Evolutionary conservation across 768 basidiomycete genomes (phyloP).

Genomic region (Austroboletus eburneus): DNA sequence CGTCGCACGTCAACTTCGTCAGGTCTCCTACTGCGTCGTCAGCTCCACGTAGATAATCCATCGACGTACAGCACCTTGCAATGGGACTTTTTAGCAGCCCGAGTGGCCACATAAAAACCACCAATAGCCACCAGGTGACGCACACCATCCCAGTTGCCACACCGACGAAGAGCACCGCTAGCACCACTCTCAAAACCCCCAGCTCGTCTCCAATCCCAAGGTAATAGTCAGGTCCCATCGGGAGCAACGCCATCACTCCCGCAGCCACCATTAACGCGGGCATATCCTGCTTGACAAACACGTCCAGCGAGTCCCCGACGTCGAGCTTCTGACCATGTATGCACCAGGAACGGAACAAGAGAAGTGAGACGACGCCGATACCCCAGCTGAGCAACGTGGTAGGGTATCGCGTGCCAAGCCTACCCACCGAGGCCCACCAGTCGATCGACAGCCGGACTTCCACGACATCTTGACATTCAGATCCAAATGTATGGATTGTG

Average conservation of each 20-base stretch:
- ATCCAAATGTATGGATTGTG: constrained; percentile 53
- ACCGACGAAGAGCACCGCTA: constrained; percentile 57
- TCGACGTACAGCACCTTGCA: constrained; percentile 11
- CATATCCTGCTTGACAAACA: constrained; percentile 39
- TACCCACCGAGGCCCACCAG: constrained; percentile 65
- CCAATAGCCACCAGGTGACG: constrained; percentile 54
- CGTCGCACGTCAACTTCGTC: constrained; percentile 39
- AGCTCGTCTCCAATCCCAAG: constrained; percentile 61
- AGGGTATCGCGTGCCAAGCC: constrained; percentile 70
- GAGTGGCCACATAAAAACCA: constrained; percentile 44
- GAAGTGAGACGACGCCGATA: constrained; percentile 59
- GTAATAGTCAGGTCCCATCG: constrained; percentile 50
- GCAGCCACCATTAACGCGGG: constrained; percentile 42
- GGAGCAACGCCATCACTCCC: constrained; percentile 48
- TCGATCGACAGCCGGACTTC: constrained; percentile 57
- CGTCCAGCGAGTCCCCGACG: constrained; percentile 44
- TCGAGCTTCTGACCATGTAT: constrained; percentile 36
- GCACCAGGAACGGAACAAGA: constrained; percentile 52
- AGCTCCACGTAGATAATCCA: not conserved
- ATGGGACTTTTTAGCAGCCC: constrained; percentile 14
- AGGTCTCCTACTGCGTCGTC: constrained; percentile 13
- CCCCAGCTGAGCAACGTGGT: constrained; percentile 71
- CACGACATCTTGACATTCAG: constrained; percentile 40
- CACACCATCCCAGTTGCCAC: constrained; percentile 62
- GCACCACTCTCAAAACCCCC: constrained; percentile 27